phyloP scores from a whole-genome alignment of 139 green algal genomes.

The Microglena sp. region DNA sequence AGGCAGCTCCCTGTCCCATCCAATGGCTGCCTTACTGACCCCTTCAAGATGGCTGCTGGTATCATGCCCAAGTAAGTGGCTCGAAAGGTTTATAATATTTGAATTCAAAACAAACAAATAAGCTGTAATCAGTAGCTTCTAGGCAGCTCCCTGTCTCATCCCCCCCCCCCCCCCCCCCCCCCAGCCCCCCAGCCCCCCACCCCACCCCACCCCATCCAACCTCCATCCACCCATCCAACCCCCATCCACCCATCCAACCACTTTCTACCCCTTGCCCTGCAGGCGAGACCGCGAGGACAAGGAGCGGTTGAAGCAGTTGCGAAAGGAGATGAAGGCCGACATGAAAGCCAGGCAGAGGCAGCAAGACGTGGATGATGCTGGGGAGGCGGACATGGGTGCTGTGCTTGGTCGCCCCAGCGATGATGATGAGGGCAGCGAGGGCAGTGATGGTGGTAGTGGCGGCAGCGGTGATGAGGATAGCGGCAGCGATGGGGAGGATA shows the following conservation, averaged over 20 bases:
- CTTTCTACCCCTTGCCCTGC: not conserved
- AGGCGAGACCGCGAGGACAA: constrained; percentile 28
- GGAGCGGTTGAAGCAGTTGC: constrained; percentile 19
- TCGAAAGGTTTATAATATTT: too few species aligned
- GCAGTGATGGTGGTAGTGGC: not conserved
- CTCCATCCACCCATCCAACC: too few species aligned
- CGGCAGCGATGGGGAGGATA: not conserved
- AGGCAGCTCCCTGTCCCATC: too few species aligned
- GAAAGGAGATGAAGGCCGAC: constrained; percentile 31
- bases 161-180: too few species aligned
- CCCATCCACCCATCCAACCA: too few species aligned
- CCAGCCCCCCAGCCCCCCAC: too few species aligned
- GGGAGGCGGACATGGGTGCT: constrained; percentile 1
- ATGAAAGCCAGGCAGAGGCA: constrained; percentile 25
- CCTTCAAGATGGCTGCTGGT: constrained; percentile 36
- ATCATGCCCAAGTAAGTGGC: too few species aligned
- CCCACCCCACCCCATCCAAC: too few species aligned
- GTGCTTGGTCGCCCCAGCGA: not conserved
- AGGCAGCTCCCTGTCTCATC: too few species aligned
- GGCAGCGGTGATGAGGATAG: not conserved
- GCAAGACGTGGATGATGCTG: not conserved
- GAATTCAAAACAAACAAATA: too few species aligned
- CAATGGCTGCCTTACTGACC: too few species aligned
- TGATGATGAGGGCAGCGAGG: constrained; percentile 2
- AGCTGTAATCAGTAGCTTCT: too few species aligned